Evolutionary conservation across 352 stramenopile genomes (phyloP).

Genomic region (Albugo laibachii): DNA sequence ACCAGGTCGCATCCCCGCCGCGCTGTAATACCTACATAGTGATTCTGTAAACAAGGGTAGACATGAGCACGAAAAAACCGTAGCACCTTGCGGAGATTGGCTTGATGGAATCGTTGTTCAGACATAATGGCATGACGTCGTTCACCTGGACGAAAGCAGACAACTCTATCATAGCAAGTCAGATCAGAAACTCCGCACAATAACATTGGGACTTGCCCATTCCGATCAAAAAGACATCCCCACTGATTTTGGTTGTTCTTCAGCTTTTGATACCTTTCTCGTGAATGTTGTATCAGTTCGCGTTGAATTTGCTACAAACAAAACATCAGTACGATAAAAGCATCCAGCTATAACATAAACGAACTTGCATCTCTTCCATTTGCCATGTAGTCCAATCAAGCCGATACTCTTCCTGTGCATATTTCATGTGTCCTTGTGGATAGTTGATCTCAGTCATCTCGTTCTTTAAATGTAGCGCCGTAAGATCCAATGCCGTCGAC

Average conservation of each 20-base stretch:
- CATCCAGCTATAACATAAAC: too few relatives aligned
- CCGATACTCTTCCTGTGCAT: too few relatives aligned
- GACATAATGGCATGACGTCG: constrained; percentile 36
- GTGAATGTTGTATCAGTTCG: too few relatives aligned
- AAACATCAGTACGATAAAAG: too few relatives aligned
- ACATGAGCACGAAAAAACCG: background rate
- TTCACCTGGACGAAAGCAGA: constrained; percentile 1
- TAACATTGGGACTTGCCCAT: background rate
- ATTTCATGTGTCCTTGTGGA: too few relatives aligned
- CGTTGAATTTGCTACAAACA: too few relatives aligned
- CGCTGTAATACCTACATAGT: background rate
- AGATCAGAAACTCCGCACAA: background rate
- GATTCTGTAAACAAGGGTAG: background rate
- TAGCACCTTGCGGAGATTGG: constrained; percentile 23
- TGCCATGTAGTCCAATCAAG: too few relatives aligned
- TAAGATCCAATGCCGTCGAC: too few relatives aligned
- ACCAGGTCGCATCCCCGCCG: background rate
- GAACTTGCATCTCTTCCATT: too few relatives aligned
- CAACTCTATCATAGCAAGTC: background rate
- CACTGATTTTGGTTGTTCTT: background rate
- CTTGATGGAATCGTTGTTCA: constrained; percentile 52
- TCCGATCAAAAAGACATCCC: background rate
- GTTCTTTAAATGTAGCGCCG: too few relatives aligned
- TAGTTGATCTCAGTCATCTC: too few relatives aligned
- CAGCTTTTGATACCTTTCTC: background rate